phyloP scores from a whole-genome alignment of 441 rosid genomes.

The Erodium trifolium region DNA sequence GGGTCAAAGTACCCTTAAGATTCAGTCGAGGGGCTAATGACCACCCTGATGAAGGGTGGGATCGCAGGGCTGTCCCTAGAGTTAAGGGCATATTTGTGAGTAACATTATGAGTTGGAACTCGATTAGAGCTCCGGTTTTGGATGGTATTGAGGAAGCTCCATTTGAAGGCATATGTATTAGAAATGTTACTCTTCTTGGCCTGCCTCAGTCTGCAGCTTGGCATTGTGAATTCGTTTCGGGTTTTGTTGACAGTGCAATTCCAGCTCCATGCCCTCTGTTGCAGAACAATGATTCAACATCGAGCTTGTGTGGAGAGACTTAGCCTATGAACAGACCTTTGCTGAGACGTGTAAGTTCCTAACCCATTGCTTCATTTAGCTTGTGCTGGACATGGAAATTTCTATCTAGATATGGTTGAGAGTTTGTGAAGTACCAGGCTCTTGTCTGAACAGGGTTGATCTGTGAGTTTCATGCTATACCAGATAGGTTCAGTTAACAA shows the following conservation, averaged over 20 bases:
- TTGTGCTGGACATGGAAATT: too few relatives aligned
- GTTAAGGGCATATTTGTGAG: conserved; percentile 59
- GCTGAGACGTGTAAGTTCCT: background rate
- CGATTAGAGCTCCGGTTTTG: conserved; percentile 65
- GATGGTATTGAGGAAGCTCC: conserved; percentile 56
- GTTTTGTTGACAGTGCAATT: conserved; percentile 40
- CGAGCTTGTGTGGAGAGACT: conserved; percentile 13
- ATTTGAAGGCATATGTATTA: conserved; percentile 60
- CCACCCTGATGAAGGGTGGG: conserved; percentile 79
- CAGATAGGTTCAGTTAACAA: too few relatives aligned
- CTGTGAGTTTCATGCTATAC: too few relatives aligned
- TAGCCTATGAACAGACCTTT: background rate
- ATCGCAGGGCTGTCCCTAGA: conserved; percentile 58
- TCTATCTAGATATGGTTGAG: too few relatives aligned
- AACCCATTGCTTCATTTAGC: too few relatives aligned
- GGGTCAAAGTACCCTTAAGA: conserved; percentile 72
- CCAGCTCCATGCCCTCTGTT: conserved; percentile 64
- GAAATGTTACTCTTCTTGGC: conserved; percentile 55
- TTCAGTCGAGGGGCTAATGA: conserved; percentile 79
- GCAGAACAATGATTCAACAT: conserved; percentile 32
- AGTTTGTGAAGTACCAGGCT: too few relatives aligned
- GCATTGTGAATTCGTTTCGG: conserved; percentile 75
- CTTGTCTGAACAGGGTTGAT: too few relatives aligned
- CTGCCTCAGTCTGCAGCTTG: conserved; percentile 38
- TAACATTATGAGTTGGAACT: conserved; percentile 50